Conservation (phyloP, 1,139 yeast genomes). For the Spathaspora sp. region DNA sequence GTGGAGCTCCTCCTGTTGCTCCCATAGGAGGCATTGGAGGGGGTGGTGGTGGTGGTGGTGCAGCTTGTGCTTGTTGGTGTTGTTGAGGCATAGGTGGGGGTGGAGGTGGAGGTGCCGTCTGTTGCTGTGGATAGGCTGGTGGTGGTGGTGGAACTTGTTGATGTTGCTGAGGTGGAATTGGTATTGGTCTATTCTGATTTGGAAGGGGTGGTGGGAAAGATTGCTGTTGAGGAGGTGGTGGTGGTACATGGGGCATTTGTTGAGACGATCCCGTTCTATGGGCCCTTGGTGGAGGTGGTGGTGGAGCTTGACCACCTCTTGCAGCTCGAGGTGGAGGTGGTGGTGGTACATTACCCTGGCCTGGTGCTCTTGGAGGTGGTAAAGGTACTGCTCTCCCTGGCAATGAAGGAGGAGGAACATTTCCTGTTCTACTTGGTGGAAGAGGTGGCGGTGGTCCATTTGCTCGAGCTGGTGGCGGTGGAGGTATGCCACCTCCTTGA, state of each 20-base stretch:
- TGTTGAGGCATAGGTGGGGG: constrained; percentile 10
- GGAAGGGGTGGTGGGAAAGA: constrained; percentile 5
- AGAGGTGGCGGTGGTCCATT: constrained; percentile 24
- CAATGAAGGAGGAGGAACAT: constrained; percentile 16
- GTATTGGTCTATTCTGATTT: constrained; percentile 6
- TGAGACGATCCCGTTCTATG: constrained; percentile 11
- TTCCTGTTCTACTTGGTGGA: constrained; percentile 24
- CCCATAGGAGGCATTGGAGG: constrained; percentile 22
- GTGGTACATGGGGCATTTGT: constrained; percentile 9
- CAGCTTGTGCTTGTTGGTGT: background rate
- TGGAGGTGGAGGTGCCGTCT: constrained; percentile 19
- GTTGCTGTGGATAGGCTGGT: constrained; percentile 12
- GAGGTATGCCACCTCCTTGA: constrained; percentile 19
- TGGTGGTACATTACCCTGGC: constrained; percentile 18
- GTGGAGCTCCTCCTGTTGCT: constrained; percentile 22
- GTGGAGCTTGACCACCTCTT: constrained; percentile 11
- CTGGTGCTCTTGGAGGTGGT: constrained; percentile 32
- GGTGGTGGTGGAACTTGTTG: constrained; percentile 14
- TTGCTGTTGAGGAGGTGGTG: constrained; percentile 7
- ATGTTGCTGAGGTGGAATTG: constrained; percentile 13
- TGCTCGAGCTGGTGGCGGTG: constrained; percentile 25
- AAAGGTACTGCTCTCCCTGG: constrained; percentile 24
- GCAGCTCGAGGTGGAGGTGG: constrained; percentile 12
- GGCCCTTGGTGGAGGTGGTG: constrained; percentile 20
- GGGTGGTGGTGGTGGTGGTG: constrained; percentile 27